These are phyloP conservation scores for Neurospora sp. DNA, from an alignment of 495 filamentous ascomycete species.

Conservation along the genomic window DNA sequence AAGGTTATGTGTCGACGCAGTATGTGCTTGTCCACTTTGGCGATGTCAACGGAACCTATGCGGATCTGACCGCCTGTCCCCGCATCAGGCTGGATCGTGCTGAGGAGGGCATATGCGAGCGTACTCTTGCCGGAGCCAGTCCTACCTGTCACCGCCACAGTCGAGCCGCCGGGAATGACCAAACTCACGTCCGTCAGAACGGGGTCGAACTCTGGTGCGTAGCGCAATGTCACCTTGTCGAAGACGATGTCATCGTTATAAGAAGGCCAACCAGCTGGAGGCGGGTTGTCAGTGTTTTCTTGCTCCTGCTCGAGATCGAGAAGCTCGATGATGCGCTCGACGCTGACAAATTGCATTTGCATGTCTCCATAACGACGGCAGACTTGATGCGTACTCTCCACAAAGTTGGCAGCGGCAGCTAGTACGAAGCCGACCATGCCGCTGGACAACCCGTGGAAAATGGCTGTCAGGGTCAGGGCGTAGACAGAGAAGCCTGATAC, in stretches of 20 bases:
- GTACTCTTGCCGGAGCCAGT: slow-evolving; percentile 57
- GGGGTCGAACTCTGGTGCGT: slow-evolving; percentile 64
- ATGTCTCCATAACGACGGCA: slow-evolving; percentile 70
- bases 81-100: slow-evolving; percentile 36
- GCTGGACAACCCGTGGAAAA: slow-evolving; percentile 57
- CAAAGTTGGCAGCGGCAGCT: slow-evolving; percentile 49
- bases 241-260: slow-evolving; percentile 62
- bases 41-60: slow-evolving; percentile 45
- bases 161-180: slow-evolving; percentile 62
- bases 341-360: slow-evolving; percentile 84
- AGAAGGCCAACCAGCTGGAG: slow-evolving; percentile 62
- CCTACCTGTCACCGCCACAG: slow-evolving; percentile 53
- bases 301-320: slow-evolving; percentile 65
- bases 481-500: slow-evolving; percentile 64
- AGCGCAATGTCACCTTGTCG: slow-evolving; percentile 63
- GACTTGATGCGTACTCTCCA: slow-evolving; percentile 57
- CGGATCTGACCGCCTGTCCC: slow-evolving; percentile 42
- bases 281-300: slow-evolving; percentile 48
- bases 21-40: slow-evolving; percentile 39
- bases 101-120: slow-evolving; percentile 45
- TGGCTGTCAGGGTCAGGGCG: slow-evolving; percentile 54
- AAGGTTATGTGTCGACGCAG: slow-evolving; percentile 48
- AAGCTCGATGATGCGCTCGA: slow-evolving; percentile 72
- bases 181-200: slow-evolving; percentile 54
- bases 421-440: slow-evolving; percentile 72